Base-by-base conservation (phyloP, 306 rosid species). In the Prunus campanulata region DNA sequence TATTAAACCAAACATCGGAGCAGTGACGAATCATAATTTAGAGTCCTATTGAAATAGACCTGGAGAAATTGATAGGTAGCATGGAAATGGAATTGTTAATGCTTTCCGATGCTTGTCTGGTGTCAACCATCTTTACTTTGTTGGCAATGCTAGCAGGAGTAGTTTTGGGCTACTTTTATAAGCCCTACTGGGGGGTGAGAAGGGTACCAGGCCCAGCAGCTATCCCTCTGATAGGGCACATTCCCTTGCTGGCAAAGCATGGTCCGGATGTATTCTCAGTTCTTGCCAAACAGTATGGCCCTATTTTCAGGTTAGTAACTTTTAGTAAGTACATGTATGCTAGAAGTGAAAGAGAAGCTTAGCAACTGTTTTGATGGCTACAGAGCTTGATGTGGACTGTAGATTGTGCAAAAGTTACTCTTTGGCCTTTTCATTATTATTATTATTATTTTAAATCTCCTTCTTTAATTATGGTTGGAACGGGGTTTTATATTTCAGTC, bases 251-350 rank as follows among this genome's bases (percentile, higher is more conserved):
- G 51, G 98, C 97, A 2, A 89, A 88, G 78, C 74, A 95, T 56
- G 98, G 98, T 35, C 96, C 97, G 42, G 91, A 95, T 69, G 76
- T 95, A 6, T 95, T 95, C 96, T 92, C 98, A 13, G 86, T 95
- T 75, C 92, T 95, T 24, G 92, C 98, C 81, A 85, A 91, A 72
- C 89, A 84, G 77, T 95, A 90, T 69, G 98, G 98, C 66, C 97
- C 98, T 61, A 86, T 94, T 80, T 94, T 86, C 96, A 94, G 98
- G 98, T 94, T 51, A 60, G 79, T 78, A 2, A 6, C 47, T 60
- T 14, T 32, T 18, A 3, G 24, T 19, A 8, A 16, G 30, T 27
- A 15, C 8, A 13, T 46, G 13, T 56, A n/a, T 48, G 52, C 52
- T 48, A 8, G 22, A 51, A 16, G 56, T 51, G 56, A 51, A 51